Evolutionary conservation across 208 protist species (phyloP), one percentile per base, ranked within the genome.

Genomic region (Leptomonas seymouri): DNA sequence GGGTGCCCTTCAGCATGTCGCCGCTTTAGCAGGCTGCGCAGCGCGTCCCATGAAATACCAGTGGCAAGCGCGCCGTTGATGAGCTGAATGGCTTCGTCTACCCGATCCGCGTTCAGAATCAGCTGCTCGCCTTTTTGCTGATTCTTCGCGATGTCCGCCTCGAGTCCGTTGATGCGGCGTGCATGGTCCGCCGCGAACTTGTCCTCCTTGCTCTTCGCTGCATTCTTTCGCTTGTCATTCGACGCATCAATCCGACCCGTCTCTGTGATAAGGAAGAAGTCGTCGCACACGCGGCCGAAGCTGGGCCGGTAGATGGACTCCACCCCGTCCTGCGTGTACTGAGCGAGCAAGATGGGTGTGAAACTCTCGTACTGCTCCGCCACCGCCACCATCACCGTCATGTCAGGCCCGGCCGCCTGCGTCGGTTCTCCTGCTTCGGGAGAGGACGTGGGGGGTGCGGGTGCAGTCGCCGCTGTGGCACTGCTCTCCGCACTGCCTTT

Each of bases 221-320:
- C 73, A 3, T 67, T 87, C 42, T 94, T 87, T 42, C 95, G 76
- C 73, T 91, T 87, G 28, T 82, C 70, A 60, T 93, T 95, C 66
- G 94, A 89, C 28, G 86, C 76, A 5, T 92, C 85, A 67, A 97
- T 92, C n/a, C 83, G 80, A 59, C 97, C 85, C 11, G 75, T 80
- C 76, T 99, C 97, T 1, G 92, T 91, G 45, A 89, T 65, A 14
- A 96, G 91, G 67, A 98, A 99, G 75, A 91, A 99, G 30, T 86
- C 81, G 66, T 99, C 98, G 12, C 97, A 95, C 16, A 95, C 93
- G 20, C 67, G 71, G 51, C 97, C 90, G 74, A 99, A 99, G 54
- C 82, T 93, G 12, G 59, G 18, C 42, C 68, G 70, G 87, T 78
- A 83, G 42, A 73, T 48, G 36, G 64, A 45, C 48, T 67, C 60